Evolutionary conservation across 306 rosid species (phyloP).

Genomic region (Castanea mollissima): DNA sequence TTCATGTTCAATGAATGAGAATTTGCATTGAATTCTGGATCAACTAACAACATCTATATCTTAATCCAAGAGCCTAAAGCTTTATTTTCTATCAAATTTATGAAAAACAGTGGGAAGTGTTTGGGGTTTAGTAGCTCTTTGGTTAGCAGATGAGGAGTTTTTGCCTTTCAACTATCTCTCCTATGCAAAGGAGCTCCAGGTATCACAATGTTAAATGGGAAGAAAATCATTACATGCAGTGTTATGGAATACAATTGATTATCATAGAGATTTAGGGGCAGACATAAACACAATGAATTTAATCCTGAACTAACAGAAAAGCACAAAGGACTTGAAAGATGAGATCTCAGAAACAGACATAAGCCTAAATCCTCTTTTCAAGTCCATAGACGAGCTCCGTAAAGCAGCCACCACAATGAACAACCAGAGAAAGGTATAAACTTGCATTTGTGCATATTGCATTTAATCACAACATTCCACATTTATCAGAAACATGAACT

Average conservation of each 20-base stretch:
- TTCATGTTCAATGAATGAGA: neutral
- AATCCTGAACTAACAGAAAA: conserved; percentile 35
- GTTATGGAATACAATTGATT: neutral
- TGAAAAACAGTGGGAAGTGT: conserved; percentile 60
- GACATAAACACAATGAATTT: conserved; percentile 10
- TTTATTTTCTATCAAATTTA: neutral
- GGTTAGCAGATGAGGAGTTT: conserved; percentile 67
- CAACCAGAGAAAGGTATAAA: conserved; percentile 50
- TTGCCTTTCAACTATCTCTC: conserved; percentile 61
- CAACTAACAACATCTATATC: neutral
- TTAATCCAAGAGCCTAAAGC: neutral
- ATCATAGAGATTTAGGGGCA: conserved; percentile 4
- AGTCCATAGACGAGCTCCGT: conserved; percentile 56
- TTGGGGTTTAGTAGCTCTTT: conserved; percentile 73
- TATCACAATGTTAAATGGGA: conserved; percentile 15
- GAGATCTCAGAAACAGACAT: conserved; percentile 41
- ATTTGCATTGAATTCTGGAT: neutral
- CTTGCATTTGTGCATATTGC: neutral
- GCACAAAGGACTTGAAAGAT: conserved; percentile 33
- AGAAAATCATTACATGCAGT: neutral
- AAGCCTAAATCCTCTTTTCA: conserved; percentile 48
- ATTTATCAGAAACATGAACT: neutral
- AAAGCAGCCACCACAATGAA: conserved; percentile 48
- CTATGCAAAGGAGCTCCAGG: conserved; percentile 58
- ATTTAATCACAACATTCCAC: neutral